A percentile compares a stretch with the other conserved stretches of the same genome.
Conservation (phyloP, 2,329 filamentous ascomycete genomes). For the Atkinsonella hypoxylon region DNA sequence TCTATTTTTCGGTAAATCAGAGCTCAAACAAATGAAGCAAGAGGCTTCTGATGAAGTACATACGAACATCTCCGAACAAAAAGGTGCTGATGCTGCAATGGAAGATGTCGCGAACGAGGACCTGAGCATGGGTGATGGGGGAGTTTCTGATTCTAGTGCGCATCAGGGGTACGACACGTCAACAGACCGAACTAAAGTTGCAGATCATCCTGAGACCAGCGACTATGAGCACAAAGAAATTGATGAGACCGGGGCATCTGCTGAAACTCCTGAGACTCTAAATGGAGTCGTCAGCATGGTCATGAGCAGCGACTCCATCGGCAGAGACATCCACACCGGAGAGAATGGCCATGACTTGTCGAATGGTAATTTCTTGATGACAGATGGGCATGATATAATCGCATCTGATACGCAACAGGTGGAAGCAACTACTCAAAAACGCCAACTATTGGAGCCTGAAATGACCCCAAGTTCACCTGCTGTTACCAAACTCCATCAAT, state of each 20-base stretch:
- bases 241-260: not conserved
- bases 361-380: conserved; percentile 1
- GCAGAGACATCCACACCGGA: not conserved
- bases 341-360: not conserved
- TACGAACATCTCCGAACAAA: conserved; percentile 8
- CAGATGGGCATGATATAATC: not conserved
- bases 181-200: not conserved
- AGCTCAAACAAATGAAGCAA: conserved; percentile 39
- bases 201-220: not conserved
- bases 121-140: not conserved
- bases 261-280: not conserved
- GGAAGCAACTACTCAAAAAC: conserved; percentile 5
- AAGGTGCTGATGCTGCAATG: conserved; percentile 13
- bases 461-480: conserved; percentile 31
- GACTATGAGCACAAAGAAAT: not conserved
- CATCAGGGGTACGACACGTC: conserved; percentile 14
- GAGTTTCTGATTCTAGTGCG: conserved; percentile 13
- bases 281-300: not conserved
- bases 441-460: conserved; percentile 27
- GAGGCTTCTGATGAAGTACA: conserved; percentile 17
- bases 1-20: conserved; percentile 46
- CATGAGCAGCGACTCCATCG: no score
- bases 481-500: conserved; percentile 33
- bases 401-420: not conserved
- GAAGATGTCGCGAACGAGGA: not conserved